Evolutionary conservation across 2,329 filamentous ascomycete genomes (phyloP).

Genomic region (Aspergillus pseudoglaucus): DNA sequence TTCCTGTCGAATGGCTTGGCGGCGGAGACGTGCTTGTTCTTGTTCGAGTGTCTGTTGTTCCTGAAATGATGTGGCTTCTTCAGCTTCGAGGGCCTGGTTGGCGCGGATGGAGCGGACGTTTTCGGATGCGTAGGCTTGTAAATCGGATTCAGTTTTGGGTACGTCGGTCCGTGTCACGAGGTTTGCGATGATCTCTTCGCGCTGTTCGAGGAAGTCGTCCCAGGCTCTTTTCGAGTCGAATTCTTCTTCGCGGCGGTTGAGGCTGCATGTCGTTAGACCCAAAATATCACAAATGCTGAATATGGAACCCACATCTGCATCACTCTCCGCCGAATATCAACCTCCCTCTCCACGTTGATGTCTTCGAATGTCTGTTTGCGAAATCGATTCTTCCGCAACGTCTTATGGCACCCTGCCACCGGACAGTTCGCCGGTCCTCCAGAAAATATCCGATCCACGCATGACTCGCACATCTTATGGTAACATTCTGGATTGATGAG

Average conservation of each 20-base stretch:
- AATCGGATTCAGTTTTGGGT: conserved; percentile 53
- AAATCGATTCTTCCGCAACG: conserved; percentile 77
- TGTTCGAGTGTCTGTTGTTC: conserved; percentile 52
- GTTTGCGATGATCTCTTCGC: conserved; percentile 86
- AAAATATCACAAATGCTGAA: background rate
- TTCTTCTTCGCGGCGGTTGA: conserved; percentile 85
- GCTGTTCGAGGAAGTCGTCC: conserved; percentile 91
- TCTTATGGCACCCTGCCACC: conserved; percentile 79
- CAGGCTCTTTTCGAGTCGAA: conserved; percentile 77
- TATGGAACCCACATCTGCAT: conserved; percentile 46
- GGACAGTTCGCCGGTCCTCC: conserved; percentile 88
- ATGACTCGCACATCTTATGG: conserved; percentile 96
- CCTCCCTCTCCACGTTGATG: conserved; percentile 80
- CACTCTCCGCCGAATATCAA: conserved; percentile 80
- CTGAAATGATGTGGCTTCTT: conserved; percentile 43
- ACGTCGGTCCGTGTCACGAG: conserved; percentile 67
- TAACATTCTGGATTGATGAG: conserved; percentile 98
- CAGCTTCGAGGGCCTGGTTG: conserved; percentile 43
- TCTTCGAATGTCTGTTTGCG: conserved; percentile 85
- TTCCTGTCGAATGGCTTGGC: conserved; percentile 59
- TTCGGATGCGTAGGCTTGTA: conserved; percentile 65
- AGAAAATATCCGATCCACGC: conserved; percentile 89
- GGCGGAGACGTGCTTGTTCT: conserved; percentile 58
- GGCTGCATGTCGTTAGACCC: conserved; percentile 44
- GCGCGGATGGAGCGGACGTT: conserved; percentile 56